These are phyloP conservation scores for Aspergillus pseudoterreus DNA, from an alignment of 2,329 filamentous ascomycete species.

Conservation along the genomic window DNA sequence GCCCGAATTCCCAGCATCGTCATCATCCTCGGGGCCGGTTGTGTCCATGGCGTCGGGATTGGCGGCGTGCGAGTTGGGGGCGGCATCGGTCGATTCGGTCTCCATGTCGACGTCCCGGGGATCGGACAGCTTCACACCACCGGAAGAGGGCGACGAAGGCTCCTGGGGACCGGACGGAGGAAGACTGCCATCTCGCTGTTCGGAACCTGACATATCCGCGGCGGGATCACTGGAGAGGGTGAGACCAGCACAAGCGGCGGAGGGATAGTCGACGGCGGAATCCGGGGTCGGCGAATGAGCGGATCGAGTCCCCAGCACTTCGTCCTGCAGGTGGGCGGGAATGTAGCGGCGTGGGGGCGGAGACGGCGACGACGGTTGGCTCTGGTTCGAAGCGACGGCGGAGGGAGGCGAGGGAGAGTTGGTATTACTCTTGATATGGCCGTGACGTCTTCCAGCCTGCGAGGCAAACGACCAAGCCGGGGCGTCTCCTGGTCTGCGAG, in stretches of 20 bases:
- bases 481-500: constrained; percentile 35
- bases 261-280: constrained; percentile 41
- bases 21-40: constrained; percentile 27
- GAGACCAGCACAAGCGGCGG: constrained; percentile 52
- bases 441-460: constrained; percentile 36
- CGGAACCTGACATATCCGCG: constrained; percentile 42
- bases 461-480: constrained; percentile 27
- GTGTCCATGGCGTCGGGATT: constrained; percentile 42
- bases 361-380: constrained; percentile 27
- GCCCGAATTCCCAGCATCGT: constrained; percentile 26
- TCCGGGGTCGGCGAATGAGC: constrained; percentile 36
- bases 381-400: constrained; percentile 21
- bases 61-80: constrained; percentile 22
- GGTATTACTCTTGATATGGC: constrained; percentile 19
- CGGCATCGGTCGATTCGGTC: constrained; percentile 12
- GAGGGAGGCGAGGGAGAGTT: constrained; percentile 13
- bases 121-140: constrained; percentile 33
- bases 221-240: constrained; percentile 45
- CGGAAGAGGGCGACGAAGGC: constrained; percentile 27
- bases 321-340: constrained; percentile 55
- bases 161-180: constrained; percentile 19
- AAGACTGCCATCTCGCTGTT: constrained; percentile 22
- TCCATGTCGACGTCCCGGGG: constrained; percentile 28
- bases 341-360: constrained; percentile 44
- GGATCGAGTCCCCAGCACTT: constrained; percentile 37